Conservation (phyloP, 768 basidiomycete species). For the Dioszegia crocea region DNA sequence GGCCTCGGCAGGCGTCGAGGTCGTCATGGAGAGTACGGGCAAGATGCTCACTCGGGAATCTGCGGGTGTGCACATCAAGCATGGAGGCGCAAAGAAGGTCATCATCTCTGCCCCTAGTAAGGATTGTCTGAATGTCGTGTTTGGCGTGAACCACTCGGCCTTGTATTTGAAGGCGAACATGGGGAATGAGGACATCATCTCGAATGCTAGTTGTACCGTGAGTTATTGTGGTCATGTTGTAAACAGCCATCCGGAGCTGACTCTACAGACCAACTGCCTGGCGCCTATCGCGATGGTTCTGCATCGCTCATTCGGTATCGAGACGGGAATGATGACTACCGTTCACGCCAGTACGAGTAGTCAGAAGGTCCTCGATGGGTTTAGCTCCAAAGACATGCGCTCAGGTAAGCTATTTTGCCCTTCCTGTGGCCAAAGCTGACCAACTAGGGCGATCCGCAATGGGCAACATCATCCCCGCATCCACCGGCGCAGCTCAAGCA, state of each 20-base stretch:
- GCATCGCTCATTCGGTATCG: constrained; percentile 46
- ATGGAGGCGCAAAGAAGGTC: constrained; percentile 47
- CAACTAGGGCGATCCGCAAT: constrained; percentile 37
- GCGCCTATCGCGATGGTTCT: constrained; percentile 49
- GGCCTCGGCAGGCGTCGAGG: constrained; percentile 43
- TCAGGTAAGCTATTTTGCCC: constrained; percentile 18
- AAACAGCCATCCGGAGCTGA: too few species aligned
- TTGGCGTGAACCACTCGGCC: constrained; percentile 45
- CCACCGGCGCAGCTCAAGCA: constrained; percentile 48
- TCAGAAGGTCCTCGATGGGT: constrained; percentile 50
- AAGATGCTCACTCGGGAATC: constrained; percentile 41
- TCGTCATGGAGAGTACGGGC: constrained; percentile 48
- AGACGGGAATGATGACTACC: constrained; percentile 50
- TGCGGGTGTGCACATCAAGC: constrained; percentile 40
- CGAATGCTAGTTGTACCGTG: constrained; percentile 49
- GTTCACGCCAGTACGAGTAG: constrained; percentile 49
- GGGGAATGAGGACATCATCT: constrained; percentile 36
- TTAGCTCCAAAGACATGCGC: constrained; percentile 42
- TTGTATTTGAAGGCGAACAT: constrained; percentile 19
- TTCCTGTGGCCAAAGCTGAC: not conserved
- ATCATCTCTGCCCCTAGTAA: constrained; percentile 49
- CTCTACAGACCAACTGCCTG: constrained; percentile 47
- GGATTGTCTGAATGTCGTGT: constrained; percentile 43
- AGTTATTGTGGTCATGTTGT: too few species aligned
- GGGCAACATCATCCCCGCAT: constrained; percentile 49